Base-by-base conservation (phyloP, 768 basidiomycete genomes). In the Hysterangium stoloniferum region DNA sequence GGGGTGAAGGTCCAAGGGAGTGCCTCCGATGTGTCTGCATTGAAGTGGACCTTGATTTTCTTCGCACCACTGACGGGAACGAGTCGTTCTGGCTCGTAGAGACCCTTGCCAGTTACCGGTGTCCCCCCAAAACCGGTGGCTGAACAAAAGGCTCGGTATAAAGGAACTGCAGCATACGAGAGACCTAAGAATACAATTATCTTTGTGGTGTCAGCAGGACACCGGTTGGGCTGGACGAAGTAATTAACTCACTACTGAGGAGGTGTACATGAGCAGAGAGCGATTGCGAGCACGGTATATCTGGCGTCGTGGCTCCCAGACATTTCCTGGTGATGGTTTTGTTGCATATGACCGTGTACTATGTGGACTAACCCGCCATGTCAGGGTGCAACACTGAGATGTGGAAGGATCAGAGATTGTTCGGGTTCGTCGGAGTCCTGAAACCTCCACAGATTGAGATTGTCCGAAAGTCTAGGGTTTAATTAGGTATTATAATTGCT, bases 141-240 rank as follows among this genome's bases (percentile, higher is more conserved):
- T 6, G 92, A 86, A 65, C 96, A 99, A 71, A 99, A 99, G 68
- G 95, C 93, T 54, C 96, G 85, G 66, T 99, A 99, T 13, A 97
- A 74, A 0, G 96, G 96, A 1, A 98, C 95, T 32, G 95, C 89
- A 9, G 96, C 96, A 63, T 99, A 99, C n/a, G 93, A 86, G 22
- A 84, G 75, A 13, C 95, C 95, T 3, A 87, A 68, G 2, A 81
- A 84, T 25, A 84, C 59, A 25, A 96, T 67, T 41, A 95, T 80
- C 92, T 95, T 54, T 9, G 32, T 24, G 43, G 31, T 24, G 11
- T 13, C 42, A 13, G 31, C 11, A 33, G 50, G 15, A 20, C 35
- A 35, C 2, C 17, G 20, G 35, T 20, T 5, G 19, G 35, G 15
- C 33, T 25, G 45, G 27, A 25, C 8, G 32, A 38, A 31, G 25